Evolutionary conservation across 2,329 filamentous ascomycete genomes (phyloP).

Genomic region (Colletotrichum spaethianum): DNA sequence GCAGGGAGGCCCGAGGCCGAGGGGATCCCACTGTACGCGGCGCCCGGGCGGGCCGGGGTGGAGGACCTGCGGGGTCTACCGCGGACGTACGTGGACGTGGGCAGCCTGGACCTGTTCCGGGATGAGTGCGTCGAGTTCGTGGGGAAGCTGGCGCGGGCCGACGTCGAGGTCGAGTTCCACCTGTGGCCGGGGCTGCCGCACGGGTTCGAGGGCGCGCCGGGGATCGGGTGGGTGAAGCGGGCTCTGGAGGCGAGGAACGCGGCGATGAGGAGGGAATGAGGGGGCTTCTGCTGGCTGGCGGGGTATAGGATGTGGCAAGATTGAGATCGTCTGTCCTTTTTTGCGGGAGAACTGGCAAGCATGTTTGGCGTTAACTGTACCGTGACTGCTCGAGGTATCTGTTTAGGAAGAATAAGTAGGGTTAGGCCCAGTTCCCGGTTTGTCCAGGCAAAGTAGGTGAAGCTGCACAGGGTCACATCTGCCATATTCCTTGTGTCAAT

Average conservation of each 20-base stretch:
- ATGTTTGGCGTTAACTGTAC: not conserved
- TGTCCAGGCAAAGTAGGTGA: not conserved
- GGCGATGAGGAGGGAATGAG: slow-evolving; percentile 35
- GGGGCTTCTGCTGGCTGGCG: not conserved
- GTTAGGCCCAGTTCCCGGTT: not conserved
- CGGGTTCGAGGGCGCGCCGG: slow-evolving; percentile 49
- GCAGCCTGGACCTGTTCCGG: slow-evolving; percentile 55
- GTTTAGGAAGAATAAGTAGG: no score
- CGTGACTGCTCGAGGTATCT: not conserved
- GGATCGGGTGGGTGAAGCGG: slow-evolving; percentile 41
- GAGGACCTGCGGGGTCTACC: slow-evolving; percentile 50
- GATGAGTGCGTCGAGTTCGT: slow-evolving; percentile 53
- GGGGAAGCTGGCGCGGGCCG: slow-evolving; percentile 48
- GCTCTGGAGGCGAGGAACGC: slow-evolving; percentile 45
- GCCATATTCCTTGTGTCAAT: no score
- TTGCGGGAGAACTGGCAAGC: no score
- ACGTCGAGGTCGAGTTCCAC: slow-evolving; percentile 56
- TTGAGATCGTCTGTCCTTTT: not conserved
- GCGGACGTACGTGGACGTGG: slow-evolving; percentile 55
- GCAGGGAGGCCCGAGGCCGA: slow-evolving; percentile 39
- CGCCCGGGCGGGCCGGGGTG: slow-evolving; percentile 44
- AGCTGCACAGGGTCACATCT: no score
- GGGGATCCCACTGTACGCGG: slow-evolving; percentile 42
- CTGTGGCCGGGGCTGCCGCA: slow-evolving; percentile 58
- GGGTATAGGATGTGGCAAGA: not conserved